These are phyloP conservation scores for Suillus bovinus DNA, from an alignment of 768 basidiomycete species.

Conservation along the genomic window DNA sequence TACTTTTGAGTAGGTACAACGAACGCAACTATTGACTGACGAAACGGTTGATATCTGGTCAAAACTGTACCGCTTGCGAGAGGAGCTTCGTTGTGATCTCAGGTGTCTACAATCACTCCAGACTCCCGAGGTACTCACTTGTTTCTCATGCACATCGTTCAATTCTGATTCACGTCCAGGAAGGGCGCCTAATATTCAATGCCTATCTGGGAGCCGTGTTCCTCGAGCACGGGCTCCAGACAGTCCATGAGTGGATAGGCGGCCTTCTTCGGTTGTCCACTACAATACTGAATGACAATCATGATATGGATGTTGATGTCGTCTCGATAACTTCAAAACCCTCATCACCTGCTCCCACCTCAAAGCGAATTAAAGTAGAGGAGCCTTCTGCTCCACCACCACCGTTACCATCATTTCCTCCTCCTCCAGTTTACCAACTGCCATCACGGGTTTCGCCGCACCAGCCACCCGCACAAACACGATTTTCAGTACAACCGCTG, in stretches of 20 bases:
- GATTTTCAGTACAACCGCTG: constrained; percentile 28
- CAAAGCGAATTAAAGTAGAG: constrained; percentile 32
- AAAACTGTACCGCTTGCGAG: constrained; percentile 36
- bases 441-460: constrained; percentile 29
- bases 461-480: constrained; percentile 28
- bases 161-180: constrained; percentile 38
- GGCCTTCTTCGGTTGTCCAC: constrained; percentile 34
- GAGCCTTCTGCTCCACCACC: constrained; percentile 19
- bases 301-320: constrained; percentile 15
- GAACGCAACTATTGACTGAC: constrained; percentile 29
- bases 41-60: constrained; percentile 40
- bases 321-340: background rate
- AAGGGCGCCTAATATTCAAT: constrained; percentile 57
- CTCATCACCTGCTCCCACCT: constrained; percentile 21
- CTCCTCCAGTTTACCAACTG: constrained; percentile 32
- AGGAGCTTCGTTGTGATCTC: constrained; percentile 34
- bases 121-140: constrained; percentile 40
- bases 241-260: constrained; percentile 59
- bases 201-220: constrained; percentile 71
- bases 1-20: constrained; percentile 25
- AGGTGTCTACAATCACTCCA: constrained; percentile 26
- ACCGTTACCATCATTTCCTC: constrained; percentile 14
- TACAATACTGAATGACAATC: constrained; percentile 19
- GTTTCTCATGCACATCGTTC: constrained; percentile 13
- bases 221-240: constrained; percentile 49